Base-by-base conservation (phyloP, 2,329 filamentous ascomycete genomes). In the Macrophomina pseudophaseolina region DNA sequence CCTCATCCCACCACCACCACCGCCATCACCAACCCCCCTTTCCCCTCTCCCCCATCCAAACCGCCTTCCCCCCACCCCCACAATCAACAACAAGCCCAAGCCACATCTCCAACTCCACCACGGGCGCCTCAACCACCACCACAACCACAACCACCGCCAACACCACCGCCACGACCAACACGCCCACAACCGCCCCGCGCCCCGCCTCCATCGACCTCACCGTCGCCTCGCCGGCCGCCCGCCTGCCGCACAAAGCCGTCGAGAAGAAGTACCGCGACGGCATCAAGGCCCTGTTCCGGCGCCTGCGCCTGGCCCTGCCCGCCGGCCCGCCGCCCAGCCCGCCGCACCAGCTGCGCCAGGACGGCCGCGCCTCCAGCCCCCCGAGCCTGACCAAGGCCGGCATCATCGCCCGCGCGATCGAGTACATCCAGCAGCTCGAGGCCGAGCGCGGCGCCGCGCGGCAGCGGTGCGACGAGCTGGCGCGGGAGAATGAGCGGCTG, bases 261-360 rank as follows among this genome's bases (percentile, higher is more conserved):
- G 56, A 60, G 56, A 60, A 60, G 40, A 60, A 60, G 56, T 60
- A 60, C 56, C 56, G 56, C 56, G 56, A 60, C 12, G 56, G 56
- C 16, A 60, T 60, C 28, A 60, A 60, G 16, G 16, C 28, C 28
- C 46, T 60, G 56, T 60, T 60, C 42, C 56, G 42, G 16, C 56
- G 38, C 1, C 56, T 60, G 3, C 14, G 30, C 8, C 35, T 38
- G 23, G 56, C 30, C 7, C 16, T 60, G 7, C 56, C 56, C 2
- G 56, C 40, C 54, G 40, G 18, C 35, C 53, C 16, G 38, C n/a
- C 32, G 11, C 18, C 28, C 30, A 23, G 7, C 11, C 5, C 9
- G 30, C 18, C 18, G 30, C 40, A 38, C 38, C 54, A 7, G 54
- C 38, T n/a, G 40, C 32, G 40, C 51, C 32, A 48, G 40, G 56